Percentiles rank a stretch among this genome's conserved stretches.
phyloP scores from a whole-genome alignment of 495 filamentous ascomycete species.

The Aspergillus sparsus region DNA sequence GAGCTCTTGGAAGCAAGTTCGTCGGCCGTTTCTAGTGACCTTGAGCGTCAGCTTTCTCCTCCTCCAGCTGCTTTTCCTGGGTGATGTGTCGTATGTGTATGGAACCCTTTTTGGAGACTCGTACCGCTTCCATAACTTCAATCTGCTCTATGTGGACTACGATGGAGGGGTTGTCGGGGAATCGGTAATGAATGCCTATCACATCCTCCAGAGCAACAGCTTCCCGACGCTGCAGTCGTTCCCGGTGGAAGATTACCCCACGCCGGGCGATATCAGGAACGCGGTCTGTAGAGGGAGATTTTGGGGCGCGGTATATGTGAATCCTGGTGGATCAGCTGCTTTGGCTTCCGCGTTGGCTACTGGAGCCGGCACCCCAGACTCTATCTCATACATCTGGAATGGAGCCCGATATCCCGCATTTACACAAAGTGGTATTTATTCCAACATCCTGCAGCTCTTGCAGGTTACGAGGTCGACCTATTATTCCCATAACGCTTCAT shows the following conservation, averaged over 20 bases:
- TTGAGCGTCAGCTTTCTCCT: constrained; percentile 6
- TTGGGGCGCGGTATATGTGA: constrained; percentile 43
- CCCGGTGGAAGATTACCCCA: constrained; percentile 24
- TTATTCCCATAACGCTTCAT: constrained; percentile 31
- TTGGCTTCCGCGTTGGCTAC: constrained; percentile 31
- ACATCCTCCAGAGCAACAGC: constrained; percentile 24
- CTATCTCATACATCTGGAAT: constrained; percentile 47
- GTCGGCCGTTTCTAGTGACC: background rate
- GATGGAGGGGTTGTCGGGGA: constrained; percentile 44
- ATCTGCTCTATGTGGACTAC: constrained; percentile 41
- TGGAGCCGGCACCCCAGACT: constrained; percentile 20
- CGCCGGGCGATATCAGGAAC: constrained; percentile 23
- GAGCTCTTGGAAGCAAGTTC: background rate
- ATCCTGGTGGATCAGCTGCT: constrained; percentile 28
- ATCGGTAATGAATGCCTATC: constrained; percentile 39
- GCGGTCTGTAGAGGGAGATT: constrained; percentile 39
- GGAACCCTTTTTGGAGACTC: background rate
- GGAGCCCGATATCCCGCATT: constrained; percentile 44
- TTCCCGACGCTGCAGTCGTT: constrained; percentile 38
- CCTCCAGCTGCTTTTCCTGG: constrained; percentile 6
- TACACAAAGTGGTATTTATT: constrained; percentile 31
- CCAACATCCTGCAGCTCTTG: constrained; percentile 30
- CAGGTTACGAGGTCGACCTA: constrained; percentile 32
- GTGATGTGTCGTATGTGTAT: constrained; percentile 4
- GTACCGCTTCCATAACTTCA: constrained; percentile 8